These are phyloP conservation scores for Xylariaceae sp. DNA, from an alignment of 2,329 filamentous ascomycete species.

Conservation along the genomic window DNA sequence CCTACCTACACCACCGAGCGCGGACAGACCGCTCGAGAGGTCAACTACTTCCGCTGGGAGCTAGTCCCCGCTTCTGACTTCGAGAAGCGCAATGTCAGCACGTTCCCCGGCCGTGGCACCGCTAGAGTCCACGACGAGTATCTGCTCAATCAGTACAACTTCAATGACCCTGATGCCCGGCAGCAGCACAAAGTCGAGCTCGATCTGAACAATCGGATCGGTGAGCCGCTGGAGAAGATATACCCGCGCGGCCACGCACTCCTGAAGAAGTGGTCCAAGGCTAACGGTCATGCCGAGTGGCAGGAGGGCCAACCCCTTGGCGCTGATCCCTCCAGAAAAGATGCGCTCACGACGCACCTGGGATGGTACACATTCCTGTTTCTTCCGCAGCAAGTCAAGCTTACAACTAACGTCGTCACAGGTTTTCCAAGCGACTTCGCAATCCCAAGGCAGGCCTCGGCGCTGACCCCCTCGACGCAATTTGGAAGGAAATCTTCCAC, in stretches of 20 bases:
- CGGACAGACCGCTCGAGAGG: constrained; percentile 1
- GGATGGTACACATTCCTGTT: constrained; percentile 6
- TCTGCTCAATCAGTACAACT: constrained; percentile 10
- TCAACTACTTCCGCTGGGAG: constrained; percentile 10
- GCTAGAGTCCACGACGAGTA: constrained; percentile 6
- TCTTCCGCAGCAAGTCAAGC: background rate
- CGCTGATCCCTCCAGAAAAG: constrained; percentile 1
- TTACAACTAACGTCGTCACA: background rate
- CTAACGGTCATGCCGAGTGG: constrained; percentile 3
- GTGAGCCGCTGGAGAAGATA: constrained; percentile 1
- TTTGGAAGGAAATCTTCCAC: constrained; percentile 11
- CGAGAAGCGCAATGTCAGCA: background rate
- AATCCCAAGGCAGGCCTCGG: constrained; percentile 7
- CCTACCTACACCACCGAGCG: constrained; percentile 6
- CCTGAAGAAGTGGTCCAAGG: constrained; percentile 7
- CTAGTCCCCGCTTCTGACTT: constrained; percentile 3
- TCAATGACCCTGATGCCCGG: constrained; percentile 1
- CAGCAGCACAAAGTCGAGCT: background rate
- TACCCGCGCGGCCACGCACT: constrained; percentile 9
- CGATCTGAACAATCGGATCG: constrained; percentile 3
- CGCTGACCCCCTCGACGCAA: constrained; percentile 8
- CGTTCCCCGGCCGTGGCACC: constrained; percentile 1
- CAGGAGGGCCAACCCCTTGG: constrained; percentile 8
- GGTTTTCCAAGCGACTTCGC: constrained; percentile 7
- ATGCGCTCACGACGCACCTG: constrained; percentile 6